Evolutionary conservation across 805 yeast genomes (phyloP).

Genomic region (Metschnikowia orientalis): DNA sequence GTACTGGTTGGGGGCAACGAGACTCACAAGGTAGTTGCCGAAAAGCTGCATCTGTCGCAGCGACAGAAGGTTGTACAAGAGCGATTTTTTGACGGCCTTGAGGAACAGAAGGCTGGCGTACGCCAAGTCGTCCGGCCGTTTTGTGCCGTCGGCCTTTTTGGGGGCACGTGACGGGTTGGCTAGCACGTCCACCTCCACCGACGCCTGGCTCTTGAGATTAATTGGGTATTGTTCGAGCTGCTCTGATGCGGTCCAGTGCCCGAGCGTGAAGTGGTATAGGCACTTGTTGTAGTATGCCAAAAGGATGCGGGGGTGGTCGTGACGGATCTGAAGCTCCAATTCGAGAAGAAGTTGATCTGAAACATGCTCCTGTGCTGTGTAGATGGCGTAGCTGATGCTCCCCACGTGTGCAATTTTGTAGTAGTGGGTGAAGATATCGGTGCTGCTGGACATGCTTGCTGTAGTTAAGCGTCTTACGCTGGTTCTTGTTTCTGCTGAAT

Average conservation of each 20-base stretch:
- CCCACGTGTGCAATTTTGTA: constrained; percentile 37
- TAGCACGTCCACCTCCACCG: constrained; percentile 20
- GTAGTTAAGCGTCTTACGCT: too few species aligned
- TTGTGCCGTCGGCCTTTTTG: constrained; percentile 3
- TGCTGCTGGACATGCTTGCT: constrained; percentile 2
- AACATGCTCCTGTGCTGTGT: constrained; percentile 21
- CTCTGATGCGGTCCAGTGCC: constrained; percentile 17
- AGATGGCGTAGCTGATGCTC: constrained; percentile 28
- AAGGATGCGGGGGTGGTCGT: constrained; percentile 33
- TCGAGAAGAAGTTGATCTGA: constrained; percentile 39
- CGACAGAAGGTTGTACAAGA: constrained; percentile 30
- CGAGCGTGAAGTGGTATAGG: constrained; percentile 33
- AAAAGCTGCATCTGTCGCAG: constrained; percentile 26
- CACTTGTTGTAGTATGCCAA: constrained; percentile 40
- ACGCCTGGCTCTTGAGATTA: background rate
- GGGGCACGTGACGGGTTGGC: constrained; percentile 28
- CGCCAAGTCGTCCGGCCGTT: constrained; percentile 25
- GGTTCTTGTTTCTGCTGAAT: too few species aligned
- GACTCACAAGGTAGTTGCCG: constrained; percentile 31
- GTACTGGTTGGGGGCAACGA: constrained; percentile 12
- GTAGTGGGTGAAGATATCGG: constrained; percentile 32
- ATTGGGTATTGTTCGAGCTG: background rate
- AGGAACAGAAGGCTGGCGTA: constrained; percentile 34
- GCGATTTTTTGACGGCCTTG: constrained; percentile 38
- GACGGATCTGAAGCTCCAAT: constrained; percentile 34